These are phyloP conservation scores for Tinospora cordifolia DNA, from an alignment of 164 flowering plant species.

Conservation along the genomic window DNA sequence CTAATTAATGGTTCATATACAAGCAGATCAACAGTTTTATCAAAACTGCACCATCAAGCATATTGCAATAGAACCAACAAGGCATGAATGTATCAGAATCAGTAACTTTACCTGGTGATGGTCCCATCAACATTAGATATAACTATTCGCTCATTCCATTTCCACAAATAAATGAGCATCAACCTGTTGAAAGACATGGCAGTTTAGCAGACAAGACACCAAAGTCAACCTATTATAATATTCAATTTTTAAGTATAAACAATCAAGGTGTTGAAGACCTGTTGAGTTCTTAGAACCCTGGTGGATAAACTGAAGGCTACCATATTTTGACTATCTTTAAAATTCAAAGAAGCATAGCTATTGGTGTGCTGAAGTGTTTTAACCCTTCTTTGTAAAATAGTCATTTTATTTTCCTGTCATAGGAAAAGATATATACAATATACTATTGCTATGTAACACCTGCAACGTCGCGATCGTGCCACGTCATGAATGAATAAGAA, in stretches of 20 bases:
- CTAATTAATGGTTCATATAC: not conserved
- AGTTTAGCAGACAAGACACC: not conserved
- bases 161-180: slow-evolving; percentile 98
- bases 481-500: too few relatives aligned
- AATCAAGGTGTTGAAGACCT: slow-evolving; percentile 35
- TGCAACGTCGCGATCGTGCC: too few relatives aligned
- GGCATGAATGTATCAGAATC: not conserved
- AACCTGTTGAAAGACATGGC: slow-evolving; percentile 46
- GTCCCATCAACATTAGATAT: slow-evolving; percentile 99
- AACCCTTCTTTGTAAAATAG: too few relatives aligned
- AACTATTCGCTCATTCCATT: slow-evolving; percentile 85
- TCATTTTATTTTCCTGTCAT: too few relatives aligned
- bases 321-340: slow-evolving; percentile 86
- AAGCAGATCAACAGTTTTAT: not conserved
- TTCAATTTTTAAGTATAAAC: slow-evolving; percentile 3
- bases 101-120: slow-evolving; percentile 67
- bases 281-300: slow-evolving; percentile 75
- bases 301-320: slow-evolving; percentile 78
- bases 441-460: too few relatives aligned
- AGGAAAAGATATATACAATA: too few relatives aligned
- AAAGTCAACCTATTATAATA: slow-evolving; percentile 2
- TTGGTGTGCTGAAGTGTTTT: slow-evolving; percentile 27
- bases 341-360: slow-evolving; percentile 71
- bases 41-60: not conserved
- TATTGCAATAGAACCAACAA: not conserved